Evolutionary conservation across 768 basidiomycete species (phyloP).

Genomic region (Macrolepiota fuliginosa): DNA sequence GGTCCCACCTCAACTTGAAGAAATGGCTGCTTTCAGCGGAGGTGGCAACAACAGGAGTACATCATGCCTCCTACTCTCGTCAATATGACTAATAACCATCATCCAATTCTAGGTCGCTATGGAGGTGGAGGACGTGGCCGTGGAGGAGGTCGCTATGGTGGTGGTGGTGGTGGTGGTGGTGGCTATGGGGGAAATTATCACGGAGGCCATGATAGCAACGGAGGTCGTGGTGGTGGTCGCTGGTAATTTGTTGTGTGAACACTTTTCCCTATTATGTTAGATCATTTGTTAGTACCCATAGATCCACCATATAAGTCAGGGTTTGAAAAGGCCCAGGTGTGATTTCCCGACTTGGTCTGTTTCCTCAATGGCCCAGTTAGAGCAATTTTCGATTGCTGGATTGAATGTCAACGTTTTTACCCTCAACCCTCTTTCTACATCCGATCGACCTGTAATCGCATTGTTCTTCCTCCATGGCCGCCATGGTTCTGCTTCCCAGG

Average conservation of each 20-base stretch:
- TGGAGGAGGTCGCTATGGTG: slow-evolving; percentile 36
- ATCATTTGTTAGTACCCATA: slow-evolving; percentile 1
- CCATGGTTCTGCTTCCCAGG: slow-evolving; percentile 24
- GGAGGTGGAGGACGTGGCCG: slow-evolving; percentile 37
- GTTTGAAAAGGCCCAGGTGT: background rate
- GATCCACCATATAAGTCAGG: background rate
- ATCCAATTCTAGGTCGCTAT: slow-evolving; percentile 52
- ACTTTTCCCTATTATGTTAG: slow-evolving; percentile 1
- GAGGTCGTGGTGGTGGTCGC: slow-evolving; percentile 34
- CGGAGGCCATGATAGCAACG: slow-evolving; percentile 40
- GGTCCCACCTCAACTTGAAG: slow-evolving; percentile 86
- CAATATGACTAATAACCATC: background rate
- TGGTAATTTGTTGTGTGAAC: slow-evolving; percentile 24
- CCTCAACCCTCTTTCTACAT: slow-evolving; percentile 19
- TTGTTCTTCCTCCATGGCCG: slow-evolving; percentile 46
- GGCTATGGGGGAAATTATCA: slow-evolving; percentile 44
- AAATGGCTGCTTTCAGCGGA: slow-evolving; percentile 87
- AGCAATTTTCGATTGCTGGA: slow-evolving; percentile 33
- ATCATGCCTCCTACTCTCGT: slow-evolving; percentile 27
- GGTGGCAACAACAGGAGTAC: slow-evolving; percentile 74
- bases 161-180: slow-evolving; percentile 41
- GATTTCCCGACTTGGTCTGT: background rate
- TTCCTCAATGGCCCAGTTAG: slow-evolving; percentile 9
- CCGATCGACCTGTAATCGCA: slow-evolving; percentile 32
- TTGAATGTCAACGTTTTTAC: slow-evolving; percentile 33